These are phyloP conservation scores for Rosa lucieae DNA, from an alignment of 306 rosid genomes.

Conservation along the genomic window DNA sequence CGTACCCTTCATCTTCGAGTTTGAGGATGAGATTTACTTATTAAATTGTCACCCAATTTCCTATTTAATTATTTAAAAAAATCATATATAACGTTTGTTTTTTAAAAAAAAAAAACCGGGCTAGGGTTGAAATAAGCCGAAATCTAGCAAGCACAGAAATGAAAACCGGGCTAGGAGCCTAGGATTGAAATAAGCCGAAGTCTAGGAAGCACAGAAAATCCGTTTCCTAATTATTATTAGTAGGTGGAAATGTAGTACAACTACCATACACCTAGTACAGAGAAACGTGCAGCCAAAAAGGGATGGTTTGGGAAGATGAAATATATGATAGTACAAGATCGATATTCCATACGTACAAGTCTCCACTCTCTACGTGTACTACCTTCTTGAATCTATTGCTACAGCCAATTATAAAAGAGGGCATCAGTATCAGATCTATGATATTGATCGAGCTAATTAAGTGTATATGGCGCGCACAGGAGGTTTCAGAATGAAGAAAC, in stretches of 20 bases:
- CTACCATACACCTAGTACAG: neutral
- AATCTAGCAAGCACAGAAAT: neutral
- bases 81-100: too few relatives aligned
- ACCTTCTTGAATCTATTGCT: neutral
- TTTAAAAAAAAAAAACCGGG: too few relatives aligned
- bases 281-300: neutral
- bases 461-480: neutral
- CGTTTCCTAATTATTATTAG: neutral
- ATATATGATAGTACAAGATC: neutral
- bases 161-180: neutral
- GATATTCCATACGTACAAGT: neutral
- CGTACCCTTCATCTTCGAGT: too few relatives aligned
- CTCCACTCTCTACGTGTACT: neutral
- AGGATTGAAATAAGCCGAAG: neutral
- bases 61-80: too few relatives aligned
- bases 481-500: slow-evolving; percentile 53
- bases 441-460: neutral
- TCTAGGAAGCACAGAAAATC: neutral
- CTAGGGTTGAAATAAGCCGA: neutral
- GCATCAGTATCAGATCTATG: neutral
- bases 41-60: too few relatives aligned
- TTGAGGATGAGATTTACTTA: too few relatives aligned
- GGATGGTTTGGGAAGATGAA: neutral
- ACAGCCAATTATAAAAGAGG: slow-evolving; percentile 1
- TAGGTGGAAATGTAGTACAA: slow-evolving; percentile 6